These are phyloP conservation scores for Populus nigra DNA, from an alignment of 345 rosid species.

Conservation along the genomic window DNA sequence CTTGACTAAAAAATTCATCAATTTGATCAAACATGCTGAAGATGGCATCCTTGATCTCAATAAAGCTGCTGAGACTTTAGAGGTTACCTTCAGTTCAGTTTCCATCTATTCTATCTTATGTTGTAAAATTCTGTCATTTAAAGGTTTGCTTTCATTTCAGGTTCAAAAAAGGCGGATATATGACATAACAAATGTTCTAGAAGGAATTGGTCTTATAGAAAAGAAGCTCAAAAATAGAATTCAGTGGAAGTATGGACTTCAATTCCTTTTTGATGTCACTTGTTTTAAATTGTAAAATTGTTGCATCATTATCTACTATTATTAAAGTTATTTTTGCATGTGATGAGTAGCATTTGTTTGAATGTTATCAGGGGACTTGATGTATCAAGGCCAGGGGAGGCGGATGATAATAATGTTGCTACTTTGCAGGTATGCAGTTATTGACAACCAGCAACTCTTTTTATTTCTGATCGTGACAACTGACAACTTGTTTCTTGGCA, in stretches of 20 bases:
- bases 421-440: constrained; percentile 69
- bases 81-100: constrained; percentile 43
- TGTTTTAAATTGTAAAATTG: not conserved
- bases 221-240: constrained; percentile 94
- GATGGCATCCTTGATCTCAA: constrained; percentile 96
- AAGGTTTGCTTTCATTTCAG: constrained; percentile 39
- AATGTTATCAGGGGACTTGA: constrained; percentile 72
- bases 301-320: not conserved
- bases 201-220: constrained; percentile 98
- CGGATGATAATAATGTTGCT: constrained; percentile 62
- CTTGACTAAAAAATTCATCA: constrained; percentile 95
- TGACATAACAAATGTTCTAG: constrained; percentile 96
- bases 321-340: not conserved
- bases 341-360: constrained; percentile 19
- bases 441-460: not conserved
- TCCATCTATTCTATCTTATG: not conserved
- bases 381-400: constrained; percentile 79
- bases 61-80: constrained; percentile 89
- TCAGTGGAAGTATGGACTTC: constrained; percentile 82
- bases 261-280: constrained; percentile 3
- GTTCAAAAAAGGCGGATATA: constrained; percentile 98
- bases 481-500: constrained; percentile 13
- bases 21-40: constrained; percentile 90
- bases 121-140: constrained; percentile 9
- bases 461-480: not conserved